A percentile compares a stretch with the other conserved stretches of the same genome.
These are phyloP conservation scores for Albatrellus ellisii DNA, from an alignment of 768 basidiomycete genomes.

Conservation along the genomic window DNA sequence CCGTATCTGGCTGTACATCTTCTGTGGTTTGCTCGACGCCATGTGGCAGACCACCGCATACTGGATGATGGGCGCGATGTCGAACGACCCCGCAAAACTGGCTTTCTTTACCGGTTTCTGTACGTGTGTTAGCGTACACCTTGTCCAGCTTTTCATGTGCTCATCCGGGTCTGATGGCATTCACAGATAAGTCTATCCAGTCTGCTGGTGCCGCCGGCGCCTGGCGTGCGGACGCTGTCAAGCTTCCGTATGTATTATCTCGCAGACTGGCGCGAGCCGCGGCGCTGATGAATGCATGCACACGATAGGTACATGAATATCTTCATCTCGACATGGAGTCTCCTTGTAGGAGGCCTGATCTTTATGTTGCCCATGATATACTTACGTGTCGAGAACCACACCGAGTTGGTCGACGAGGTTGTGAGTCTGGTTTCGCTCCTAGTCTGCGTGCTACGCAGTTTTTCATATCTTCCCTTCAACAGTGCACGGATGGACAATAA, in stretches of 20 bases:
- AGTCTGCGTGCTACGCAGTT: background rate
- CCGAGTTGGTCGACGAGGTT: conserved; percentile 38
- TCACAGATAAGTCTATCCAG: conserved; percentile 55
- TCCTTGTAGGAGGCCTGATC: conserved; percentile 49
- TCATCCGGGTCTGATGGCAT: conserved; percentile 12
- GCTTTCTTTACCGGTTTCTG: conserved; percentile 77
- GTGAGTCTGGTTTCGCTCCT: conserved; percentile 23
- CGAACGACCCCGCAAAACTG: conserved; percentile 67
- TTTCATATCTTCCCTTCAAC: background rate
- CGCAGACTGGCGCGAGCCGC: background rate
- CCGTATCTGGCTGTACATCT: conserved; percentile 50
- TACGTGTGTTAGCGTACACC: conserved; percentile 30
- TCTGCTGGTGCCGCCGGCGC: conserved; percentile 63
- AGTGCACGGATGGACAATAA: background rate
- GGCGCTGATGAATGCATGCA: conserved; percentile 1
- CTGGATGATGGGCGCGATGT: conserved; percentile 81
- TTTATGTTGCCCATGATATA: conserved; percentile 68
- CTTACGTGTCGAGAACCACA: conserved; percentile 50
- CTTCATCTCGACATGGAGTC: conserved; percentile 63
- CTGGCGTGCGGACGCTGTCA: conserved; percentile 58
- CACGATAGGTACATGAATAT: conserved; percentile 47
- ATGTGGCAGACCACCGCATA: conserved; percentile 82
- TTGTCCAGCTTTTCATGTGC: background rate
- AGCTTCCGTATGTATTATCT: conserved; percentile 40
- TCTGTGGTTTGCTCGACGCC: conserved; percentile 64